Evolutionary conservation across 345 rosid genomes (phyloP).

Genomic region (Gynandropsis gynandra): DNA sequence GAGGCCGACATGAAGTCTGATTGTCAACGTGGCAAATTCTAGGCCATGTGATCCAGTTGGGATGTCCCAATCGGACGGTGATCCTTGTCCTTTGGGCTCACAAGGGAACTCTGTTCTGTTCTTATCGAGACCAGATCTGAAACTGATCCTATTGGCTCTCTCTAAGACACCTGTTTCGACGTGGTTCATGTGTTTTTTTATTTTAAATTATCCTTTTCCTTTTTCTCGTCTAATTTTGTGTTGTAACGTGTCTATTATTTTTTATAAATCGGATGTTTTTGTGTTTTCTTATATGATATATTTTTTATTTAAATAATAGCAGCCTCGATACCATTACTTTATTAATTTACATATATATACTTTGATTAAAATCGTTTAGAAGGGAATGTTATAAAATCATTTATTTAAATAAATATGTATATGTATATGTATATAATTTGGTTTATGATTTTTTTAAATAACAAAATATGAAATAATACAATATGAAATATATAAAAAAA

Average conservation of each 20-base stretch:
- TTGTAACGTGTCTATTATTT: not conserved
- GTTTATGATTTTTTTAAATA: too few relatives aligned
- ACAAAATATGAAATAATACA: too few relatives aligned
- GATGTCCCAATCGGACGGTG: conserved; percentile 12
- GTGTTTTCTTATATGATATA: too few relatives aligned
- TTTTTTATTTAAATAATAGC: too few relatives aligned
- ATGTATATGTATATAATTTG: too few relatives aligned
- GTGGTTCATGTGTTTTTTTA: conserved; percentile 19
- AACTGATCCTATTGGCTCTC: conserved; percentile 19
- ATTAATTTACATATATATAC: too few relatives aligned
- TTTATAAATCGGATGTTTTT: too few relatives aligned
- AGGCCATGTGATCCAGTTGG: conserved; percentile 24
- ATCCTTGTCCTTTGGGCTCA: conserved; percentile 3
- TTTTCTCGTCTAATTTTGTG: not conserved
- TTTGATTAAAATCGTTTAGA: too few relatives aligned
- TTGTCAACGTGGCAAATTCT: conserved; percentile 17
- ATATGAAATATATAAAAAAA: too few relatives aligned
- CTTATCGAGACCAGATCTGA: conserved; percentile 8
- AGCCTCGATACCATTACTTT: too few relatives aligned
- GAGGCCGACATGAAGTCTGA: not conserved
- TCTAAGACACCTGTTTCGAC: conserved; percentile 19
- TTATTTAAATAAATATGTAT: too few relatives aligned
- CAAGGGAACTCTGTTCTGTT: conserved; percentile 2
- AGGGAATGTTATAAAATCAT: too few relatives aligned
- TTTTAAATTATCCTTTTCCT: not conserved